Base-by-base conservation (phyloP, 2,329 filamentous ascomycete genomes). In the Colletotrichum sp. region DNA sequence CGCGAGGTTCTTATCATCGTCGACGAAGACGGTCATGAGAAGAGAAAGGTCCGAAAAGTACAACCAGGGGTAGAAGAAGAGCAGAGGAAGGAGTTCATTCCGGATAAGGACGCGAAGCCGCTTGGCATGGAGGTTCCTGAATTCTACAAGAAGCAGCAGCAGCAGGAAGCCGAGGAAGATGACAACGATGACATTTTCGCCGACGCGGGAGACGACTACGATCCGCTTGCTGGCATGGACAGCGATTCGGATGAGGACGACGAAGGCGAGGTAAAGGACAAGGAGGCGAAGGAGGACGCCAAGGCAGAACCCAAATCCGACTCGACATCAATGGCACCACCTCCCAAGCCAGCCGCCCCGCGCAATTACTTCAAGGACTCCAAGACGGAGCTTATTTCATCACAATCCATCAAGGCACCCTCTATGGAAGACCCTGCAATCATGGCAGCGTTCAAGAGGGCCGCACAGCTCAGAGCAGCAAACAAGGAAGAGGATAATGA, bases 361-460 rank as follows among this genome's bases (percentile, higher is more conserved):
- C 86, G 87, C 75, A 93, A 92, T 81, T 94, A 93, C 82, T 94
- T 94, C 83, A 86, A 90, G 83, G 91, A 89, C 75, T 87, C 90
- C 55, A 92, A 89, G 80, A 89, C 88, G 1, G 85, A 85, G 6
- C 86, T 92, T 55, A 86, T 91, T 18, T 90, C 90, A 2, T 88
- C 90, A 60, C 87, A 91, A 77, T 83, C 84, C 16, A 85, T 86
- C 64, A 88, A 88, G 76, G 85, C 86, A 3, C 89, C 90, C 2
- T 92, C 91, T 6, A 90, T 93, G 80, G 90, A 89, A 30, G 95
- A 98, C 80, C 94, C 95, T 3, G 92, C 94, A 3, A 93, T 98
- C 77, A 89, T 96, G 78, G 95, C 95, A 5, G 95, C 95, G 0
- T 90, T 99, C 80, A 95, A 96, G 84, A 96, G 96, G 83, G 96